Percentiles rank a stretch among this genome's conserved stretches.
Evolutionary conservation across 2,329 filamentous ascomycete species (phyloP).

Genomic region (Talaromyces rugulosus): DNA sequence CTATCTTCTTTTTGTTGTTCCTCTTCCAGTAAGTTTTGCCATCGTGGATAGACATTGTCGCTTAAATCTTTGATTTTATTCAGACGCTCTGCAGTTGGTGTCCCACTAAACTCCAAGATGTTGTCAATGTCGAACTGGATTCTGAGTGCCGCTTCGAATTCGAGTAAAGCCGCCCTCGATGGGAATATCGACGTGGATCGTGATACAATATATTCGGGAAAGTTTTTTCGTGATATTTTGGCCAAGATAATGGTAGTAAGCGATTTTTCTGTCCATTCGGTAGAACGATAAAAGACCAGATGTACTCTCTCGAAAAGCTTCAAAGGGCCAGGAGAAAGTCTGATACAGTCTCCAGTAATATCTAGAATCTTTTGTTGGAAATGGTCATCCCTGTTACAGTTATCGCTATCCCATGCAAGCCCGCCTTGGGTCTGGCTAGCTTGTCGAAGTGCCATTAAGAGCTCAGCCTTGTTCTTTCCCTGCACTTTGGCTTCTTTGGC

Average conservation of each 20-base stretch:
- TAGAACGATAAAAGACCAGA: constrained; percentile 91
- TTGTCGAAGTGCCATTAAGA: constrained; percentile 68
- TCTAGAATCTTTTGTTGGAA: constrained; percentile 73
- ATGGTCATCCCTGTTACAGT: constrained; percentile 64
- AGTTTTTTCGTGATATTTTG: constrained; percentile 81
- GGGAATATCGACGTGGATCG: constrained; percentile 85
- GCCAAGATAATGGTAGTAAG: constrained; percentile 91
- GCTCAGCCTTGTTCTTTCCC: constrained; percentile 81
- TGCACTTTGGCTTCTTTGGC: constrained; percentile 83
- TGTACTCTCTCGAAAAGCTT: constrained; percentile 92
- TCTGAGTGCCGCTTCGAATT: constrained; percentile 83
- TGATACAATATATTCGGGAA: constrained; percentile 85
- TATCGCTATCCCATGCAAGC: constrained; percentile 56
- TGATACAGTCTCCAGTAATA: constrained; percentile 76
- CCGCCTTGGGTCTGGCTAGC: constrained; percentile 72
- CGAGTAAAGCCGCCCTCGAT: constrained; percentile 68
- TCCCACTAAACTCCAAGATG: constrained; percentile 74
- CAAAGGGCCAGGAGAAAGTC: constrained; percentile 67
- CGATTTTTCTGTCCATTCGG: constrained; percentile 96
- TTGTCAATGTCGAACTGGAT: constrained; percentile 78
- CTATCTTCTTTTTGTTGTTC: constrained; percentile 74
- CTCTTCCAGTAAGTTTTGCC: constrained; percentile 67
- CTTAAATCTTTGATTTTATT: constrained; percentile 68
- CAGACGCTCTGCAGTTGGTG: constrained; percentile 61
- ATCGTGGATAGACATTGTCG: constrained; percentile 72